Evolutionary conservation across 2,329 filamentous ascomycete genomes (phyloP).

Genomic region (Hirsutella minnesotensis): DNA sequence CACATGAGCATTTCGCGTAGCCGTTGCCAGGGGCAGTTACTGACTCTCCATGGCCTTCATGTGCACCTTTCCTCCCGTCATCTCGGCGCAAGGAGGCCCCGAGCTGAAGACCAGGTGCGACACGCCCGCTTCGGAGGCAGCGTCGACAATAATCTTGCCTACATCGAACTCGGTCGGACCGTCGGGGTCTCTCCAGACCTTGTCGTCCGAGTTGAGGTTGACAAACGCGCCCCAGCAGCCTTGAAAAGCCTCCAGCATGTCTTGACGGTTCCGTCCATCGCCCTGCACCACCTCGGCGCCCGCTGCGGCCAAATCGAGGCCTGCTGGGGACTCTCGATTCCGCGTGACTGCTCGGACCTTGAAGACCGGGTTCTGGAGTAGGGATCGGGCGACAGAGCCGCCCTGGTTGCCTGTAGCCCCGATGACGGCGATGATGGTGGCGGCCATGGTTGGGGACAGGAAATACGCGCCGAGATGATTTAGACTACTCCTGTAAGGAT

Average conservation of each 20-base stretch:
- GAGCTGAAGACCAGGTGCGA: conserved; percentile 15
- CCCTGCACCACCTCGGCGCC: background rate
- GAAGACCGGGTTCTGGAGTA: background rate
- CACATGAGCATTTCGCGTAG: background rate
- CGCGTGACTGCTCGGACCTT: background rate
- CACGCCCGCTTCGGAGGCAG: conserved; percentile 12
- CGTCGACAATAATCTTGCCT: conserved; percentile 15
- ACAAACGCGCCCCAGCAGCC: conserved; percentile 7
- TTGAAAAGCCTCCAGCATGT: conserved; percentile 3
- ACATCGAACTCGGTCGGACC: conserved; percentile 15
- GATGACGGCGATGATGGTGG: background rate
- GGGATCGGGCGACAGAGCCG: background rate
- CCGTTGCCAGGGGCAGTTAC: background rate
- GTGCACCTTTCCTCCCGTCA: background rate
- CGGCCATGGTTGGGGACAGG: background rate
- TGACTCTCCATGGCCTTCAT: conserved; percentile 1
- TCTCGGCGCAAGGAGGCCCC: conserved; percentile 5
- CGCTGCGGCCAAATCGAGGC: background rate
- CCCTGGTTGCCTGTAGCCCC: conserved; percentile 1
- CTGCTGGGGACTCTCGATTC: background rate
- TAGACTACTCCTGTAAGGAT: no score
- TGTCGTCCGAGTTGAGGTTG: conserved; percentile 10
- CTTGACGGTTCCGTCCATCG: background rate
- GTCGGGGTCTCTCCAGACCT: conserved; percentile 4
- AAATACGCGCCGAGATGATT: no score